phyloP scores from a whole-genome alignment of 768 basidiomycete genomes.

The Lactifluus subvellereus region DNA sequence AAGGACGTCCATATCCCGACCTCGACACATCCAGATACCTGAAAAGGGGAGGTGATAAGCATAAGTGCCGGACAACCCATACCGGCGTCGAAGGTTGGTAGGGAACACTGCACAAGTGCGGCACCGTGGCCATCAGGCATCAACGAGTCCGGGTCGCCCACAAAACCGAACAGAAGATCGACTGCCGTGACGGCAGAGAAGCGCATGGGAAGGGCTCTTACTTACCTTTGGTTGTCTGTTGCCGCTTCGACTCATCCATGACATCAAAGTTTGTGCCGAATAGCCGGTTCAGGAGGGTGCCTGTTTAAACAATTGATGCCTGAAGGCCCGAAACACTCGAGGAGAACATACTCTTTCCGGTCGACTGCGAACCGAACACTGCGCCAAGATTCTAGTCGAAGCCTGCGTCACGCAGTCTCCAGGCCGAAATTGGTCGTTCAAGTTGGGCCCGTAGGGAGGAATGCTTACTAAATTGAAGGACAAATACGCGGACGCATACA shows the following conservation, averaged over 20 bases:
- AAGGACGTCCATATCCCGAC: constrained; percentile 77
- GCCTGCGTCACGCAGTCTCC: constrained; percentile 86
- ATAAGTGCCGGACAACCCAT: neutral
- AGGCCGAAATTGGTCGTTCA: constrained; percentile 68
- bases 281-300: constrained; percentile 90
- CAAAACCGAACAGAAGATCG: no score
- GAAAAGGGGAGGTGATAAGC: neutral
- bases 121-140: neutral
- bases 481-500: constrained; percentile 31
- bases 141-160: neutral
- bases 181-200: no score
- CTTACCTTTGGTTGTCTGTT: constrained; percentile 95
- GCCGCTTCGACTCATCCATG: constrained; percentile 90
- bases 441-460: constrained; percentile 44
- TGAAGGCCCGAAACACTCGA: neutral
- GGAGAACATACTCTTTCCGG: constrained; percentile 75
- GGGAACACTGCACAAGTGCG: neutral
- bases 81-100: neutral
- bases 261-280: constrained; percentile 98
- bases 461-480: neutral
- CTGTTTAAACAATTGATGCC: constrained; percentile 36
- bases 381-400: constrained; percentile 96
- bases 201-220: neutral
- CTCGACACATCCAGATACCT: constrained; percentile 99
- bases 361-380: constrained; percentile 93